These are phyloP conservation scores for Skeletonema tropicum DNA, from an alignment of 108 stramenopile species.

Conservation along the genomic window DNA sequence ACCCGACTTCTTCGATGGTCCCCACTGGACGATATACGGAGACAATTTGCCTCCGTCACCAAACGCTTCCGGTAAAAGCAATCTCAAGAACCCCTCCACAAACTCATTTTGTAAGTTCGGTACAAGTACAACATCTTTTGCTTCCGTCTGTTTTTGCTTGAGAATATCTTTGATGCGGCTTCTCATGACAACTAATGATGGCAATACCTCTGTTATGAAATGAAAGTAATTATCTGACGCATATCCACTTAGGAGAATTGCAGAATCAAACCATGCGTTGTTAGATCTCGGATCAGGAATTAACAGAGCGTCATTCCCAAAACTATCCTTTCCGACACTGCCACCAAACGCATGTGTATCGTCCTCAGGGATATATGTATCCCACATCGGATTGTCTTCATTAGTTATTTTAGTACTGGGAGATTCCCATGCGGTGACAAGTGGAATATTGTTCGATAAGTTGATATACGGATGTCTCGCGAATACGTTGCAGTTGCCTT, in stretches of 20 bases:
- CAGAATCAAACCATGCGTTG: conserved; percentile 7
- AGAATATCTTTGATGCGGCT: conserved; percentile 11
- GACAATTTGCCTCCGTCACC: neutral
- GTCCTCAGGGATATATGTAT: conserved; percentile 19
- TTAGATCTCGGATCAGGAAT: conserved; percentile 26
- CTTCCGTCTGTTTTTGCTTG: neutral
- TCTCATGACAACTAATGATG: conserved; percentile 32
- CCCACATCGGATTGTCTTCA: conserved; percentile 23
- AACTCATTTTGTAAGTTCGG: conserved; percentile 30
- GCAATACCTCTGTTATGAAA: conserved; percentile 26
- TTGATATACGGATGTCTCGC: conserved; percentile 34
- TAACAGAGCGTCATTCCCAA: conserved; percentile 16
- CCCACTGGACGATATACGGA: conserved; percentile 24
- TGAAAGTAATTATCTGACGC: conserved; percentile 30
- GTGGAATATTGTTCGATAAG: conserved; percentile 25
- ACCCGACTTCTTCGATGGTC: conserved; percentile 1
- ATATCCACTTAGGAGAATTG: conserved; percentile 24
- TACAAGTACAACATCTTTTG: conserved; percentile 24
- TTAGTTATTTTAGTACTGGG: conserved; percentile 1
- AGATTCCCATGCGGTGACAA: conserved; percentile 33
- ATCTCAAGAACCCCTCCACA: conserved; percentile 27
- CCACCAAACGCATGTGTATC: conserved; percentile 12
- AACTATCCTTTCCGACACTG: conserved; percentile 10
- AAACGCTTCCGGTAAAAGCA: conserved; percentile 17
- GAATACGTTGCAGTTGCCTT: conserved; percentile 13